Base-by-base conservation (phyloP, 495 filamentous ascomycete genomes). In the Thermothielavioides terrestris region DNA sequence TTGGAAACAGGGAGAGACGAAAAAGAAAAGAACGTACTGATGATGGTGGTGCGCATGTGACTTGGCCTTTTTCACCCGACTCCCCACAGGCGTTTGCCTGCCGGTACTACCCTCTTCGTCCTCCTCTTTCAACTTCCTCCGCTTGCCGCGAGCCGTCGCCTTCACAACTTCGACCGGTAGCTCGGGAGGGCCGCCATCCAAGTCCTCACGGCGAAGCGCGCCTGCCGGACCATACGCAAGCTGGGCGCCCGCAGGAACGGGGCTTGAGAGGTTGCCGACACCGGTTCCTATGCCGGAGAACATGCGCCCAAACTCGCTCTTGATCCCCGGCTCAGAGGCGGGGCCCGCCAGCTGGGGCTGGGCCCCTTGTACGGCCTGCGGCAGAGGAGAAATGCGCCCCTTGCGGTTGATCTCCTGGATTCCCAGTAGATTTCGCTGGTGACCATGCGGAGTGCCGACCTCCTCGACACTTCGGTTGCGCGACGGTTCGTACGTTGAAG, bases 201-300 rank as follows among this genome's bases (percentile, higher is more conserved):
- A 46, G 17, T 79, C 77, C 11, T 78, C 75, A 14, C 73, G 68
- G 3, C 74, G 68, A 10, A 62, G 46, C 53, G 69, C 47, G 2
- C 64, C 59, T 2, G 65, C 50, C 23, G 56, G 64, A 10, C 68
- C 63, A 43, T 69, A 78, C 12, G 72, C 70, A 18, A 69, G 56
- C 43, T 72, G 70, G 11, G 68, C 63, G 6, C 68, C 74, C 8
- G 75, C 57, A 4, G 76, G 72, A 11, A 76, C 74, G 1, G 72
- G 71, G 55, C 73, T 74, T 27, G 65, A 68, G 36, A 79, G 75
- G 37, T 77, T 80, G 25, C 86, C 82, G 6, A 90, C 82, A 35
- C 89, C 89, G 65, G 84, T 90, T 32, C 89, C 89, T 56, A 95
- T 85, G 17, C 89, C 89, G 3, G 86, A 85, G 67, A 95, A 95